These are phyloP conservation scores for Myriangium duriaei DNA, from an alignment of 2,329 filamentous ascomycete genomes.

Conservation along the genomic window DNA sequence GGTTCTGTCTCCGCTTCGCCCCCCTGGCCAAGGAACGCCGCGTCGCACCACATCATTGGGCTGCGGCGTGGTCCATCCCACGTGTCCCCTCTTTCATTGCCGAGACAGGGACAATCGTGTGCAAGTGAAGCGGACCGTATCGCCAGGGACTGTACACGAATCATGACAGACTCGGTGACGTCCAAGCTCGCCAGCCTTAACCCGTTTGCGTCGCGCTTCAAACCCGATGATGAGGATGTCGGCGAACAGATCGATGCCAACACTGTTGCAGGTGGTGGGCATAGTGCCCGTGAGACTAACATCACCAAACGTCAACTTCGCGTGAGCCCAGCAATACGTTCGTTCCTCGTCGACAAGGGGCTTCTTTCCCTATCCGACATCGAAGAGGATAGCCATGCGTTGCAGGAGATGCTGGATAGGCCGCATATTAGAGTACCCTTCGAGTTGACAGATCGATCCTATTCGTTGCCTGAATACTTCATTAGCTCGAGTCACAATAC, in stretches of 20 bases:
- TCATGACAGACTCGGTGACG: no score
- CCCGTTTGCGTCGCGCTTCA: slow-evolving; percentile 22
- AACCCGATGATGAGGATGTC: slow-evolving; percentile 37
- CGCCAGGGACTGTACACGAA: no score
- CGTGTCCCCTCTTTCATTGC: no score
- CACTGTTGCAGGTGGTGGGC: slow-evolving; percentile 47
- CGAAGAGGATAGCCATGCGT: slow-evolving; percentile 33
- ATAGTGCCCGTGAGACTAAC: slow-evolving; percentile 37
- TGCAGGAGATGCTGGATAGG: slow-evolving; percentile 42
- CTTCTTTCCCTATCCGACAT: slow-evolving; percentile 39
- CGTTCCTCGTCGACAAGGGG: slow-evolving; percentile 42
- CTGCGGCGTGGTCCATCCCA: no score
- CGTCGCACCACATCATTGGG: no score
- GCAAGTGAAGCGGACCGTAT: no score
- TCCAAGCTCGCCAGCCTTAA: slow-evolving; percentile 28
- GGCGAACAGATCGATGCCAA: slow-evolving; percentile 40
- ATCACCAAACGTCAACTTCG: no score
- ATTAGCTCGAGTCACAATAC: slow-evolving; percentile 65
- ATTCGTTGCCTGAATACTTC: slow-evolving; percentile 56
- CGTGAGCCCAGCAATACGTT: slow-evolving; percentile 46
- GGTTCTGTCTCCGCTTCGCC: no score
- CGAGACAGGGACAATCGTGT: no score
- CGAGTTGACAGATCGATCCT: slow-evolving; percentile 43
- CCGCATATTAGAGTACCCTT: slow-evolving; percentile 46
- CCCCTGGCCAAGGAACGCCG: no score